Evolutionary conservation across 2,329 filamentous ascomycete genomes (phyloP), one percentile per base, ranked within the genome.

Genomic region (Colletotrichum zoysiae): DNA sequence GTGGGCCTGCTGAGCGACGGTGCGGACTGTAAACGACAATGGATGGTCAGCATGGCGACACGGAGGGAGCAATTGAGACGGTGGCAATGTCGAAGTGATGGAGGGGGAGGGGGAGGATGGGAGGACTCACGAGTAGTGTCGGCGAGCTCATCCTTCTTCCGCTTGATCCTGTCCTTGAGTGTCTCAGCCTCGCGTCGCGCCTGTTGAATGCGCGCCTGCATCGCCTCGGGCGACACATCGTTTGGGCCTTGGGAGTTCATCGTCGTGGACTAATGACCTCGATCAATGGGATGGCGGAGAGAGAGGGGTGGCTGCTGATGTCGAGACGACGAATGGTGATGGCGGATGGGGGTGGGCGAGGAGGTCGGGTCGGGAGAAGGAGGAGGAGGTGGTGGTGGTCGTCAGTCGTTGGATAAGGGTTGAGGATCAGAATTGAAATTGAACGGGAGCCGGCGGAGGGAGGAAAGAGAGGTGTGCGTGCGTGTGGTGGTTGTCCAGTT

Each of bases 91-190:
- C 63, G 42, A 55, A 53, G 38, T 59, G 60, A 35, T 62, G 69
- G 67, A 71, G 51, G 73, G 26, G 20, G 67, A 30, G 26, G 26
- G 4, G 30, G 30, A 30, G 30, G 30, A 30, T 40, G 67, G 65
- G 70, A 75, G 74, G 74, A 89, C 95, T 90, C 91, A 99, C 96
- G 92, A 81, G 95, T 97, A 75, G 95, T 97, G 85, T 99, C 96
- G 82, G 95, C 95, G 78, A 99, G 90, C 86, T 98, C 96, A 90
- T 99, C 96, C 93, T 98, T 98, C 91, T 97, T 97, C 85, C 95
- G 91, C 92, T 98, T 98, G 90, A 98, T 98, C 84, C 94, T 92
- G 83, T 98, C 95, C 89, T 98, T 98, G 78, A 98, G 87, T 65
- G 93, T 95, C 88, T 98, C 96, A 79, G 96, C 96, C 89, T 99